These are phyloP conservation scores for Ophiostoma tasmaniense DNA, from an alignment of 2,329 filamentous ascomycete species.

Conservation along the genomic window DNA sequence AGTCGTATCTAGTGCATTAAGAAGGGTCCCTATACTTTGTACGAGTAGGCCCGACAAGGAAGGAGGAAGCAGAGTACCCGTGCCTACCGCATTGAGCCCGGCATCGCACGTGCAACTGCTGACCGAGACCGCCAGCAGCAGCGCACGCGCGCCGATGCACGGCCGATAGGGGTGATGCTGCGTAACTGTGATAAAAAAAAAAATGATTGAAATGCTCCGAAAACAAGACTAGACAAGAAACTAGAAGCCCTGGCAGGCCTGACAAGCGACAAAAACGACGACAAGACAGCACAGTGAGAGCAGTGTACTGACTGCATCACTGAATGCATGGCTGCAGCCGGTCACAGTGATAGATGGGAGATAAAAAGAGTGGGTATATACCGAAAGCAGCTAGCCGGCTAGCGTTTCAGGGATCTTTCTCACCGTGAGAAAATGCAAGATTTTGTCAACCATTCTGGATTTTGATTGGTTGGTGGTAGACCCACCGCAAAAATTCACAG, in stretches of 20 bases:
- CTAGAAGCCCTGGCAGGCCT: neutral
- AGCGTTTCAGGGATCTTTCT: neutral
- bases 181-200: neutral
- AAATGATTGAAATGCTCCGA: neutral
- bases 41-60: neutral
- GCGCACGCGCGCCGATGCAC: neutral
- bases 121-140: neutral
- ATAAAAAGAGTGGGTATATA: neutral
- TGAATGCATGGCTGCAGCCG: neutral
- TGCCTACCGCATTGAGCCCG: neutral
- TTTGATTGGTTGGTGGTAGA: neutral
- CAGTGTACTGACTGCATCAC: neutral
- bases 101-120: neutral
- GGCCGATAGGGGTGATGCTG: neutral
- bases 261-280: neutral
- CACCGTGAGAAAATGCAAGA: neutral
- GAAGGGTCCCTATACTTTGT: neutral
- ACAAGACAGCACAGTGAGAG: neutral
- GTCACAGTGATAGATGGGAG: neutral
- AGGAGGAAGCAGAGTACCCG: neutral
- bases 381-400: neutral
- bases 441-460: neutral
- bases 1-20: neutral
- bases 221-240: neutral
- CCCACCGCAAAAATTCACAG: neutral